Evolutionary conservation across 129 eudicot species (phyloP), one percentile per base, ranked within the genome.

Genomic region (Saussurea involucrata): DNA sequence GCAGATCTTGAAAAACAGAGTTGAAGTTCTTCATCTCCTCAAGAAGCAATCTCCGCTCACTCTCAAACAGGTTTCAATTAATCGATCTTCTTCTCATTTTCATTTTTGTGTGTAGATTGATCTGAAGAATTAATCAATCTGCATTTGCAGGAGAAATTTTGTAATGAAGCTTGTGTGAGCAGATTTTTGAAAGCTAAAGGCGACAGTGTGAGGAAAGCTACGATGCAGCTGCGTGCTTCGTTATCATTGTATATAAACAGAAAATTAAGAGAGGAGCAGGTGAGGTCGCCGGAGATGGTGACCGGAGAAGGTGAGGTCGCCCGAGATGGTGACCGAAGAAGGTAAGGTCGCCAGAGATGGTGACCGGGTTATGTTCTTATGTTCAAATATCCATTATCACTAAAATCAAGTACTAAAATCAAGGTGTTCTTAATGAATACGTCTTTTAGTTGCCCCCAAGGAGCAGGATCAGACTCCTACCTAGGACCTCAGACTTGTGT

Each of bases 181-280:
- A 71, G 99, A 70, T 95, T 86, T 80, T 76, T 92, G 85, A 95
- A 86, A 83, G 84, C 86, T 1, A 95, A 88, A 88, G 97, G 99
- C 0, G 96, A 95, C 0, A 89, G 73, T 82, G 95, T 85, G 77
- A 95, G 92, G 92, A 95, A 88, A 86, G 92, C 99, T 20, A 91
- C 94, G 4, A 95, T 88, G 84, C 97, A 92, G 44, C 90, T 95
- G 5, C 86, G 95, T 72, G 88, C 81, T 74, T 85, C 44, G 0
- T 37, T 9, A 6, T 8, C 44, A 3, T 42, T 42, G 1, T 36
- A 36, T 7, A 36, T 8, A 8, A 36, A 36, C 9, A 15, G 57
- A 46, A n/a, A n/a, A n/a, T n/a, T n/a, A n/a, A n/a, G n/a, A n/a
- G n/a, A n/a, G n/a, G n/a, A n/a, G n/a, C n/a, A n/a, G n/a, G n/a